These are phyloP conservation scores for Emergomyces orientalis DNA, from an alignment of 2,329 filamentous ascomycete species.

Conservation along the genomic window DNA sequence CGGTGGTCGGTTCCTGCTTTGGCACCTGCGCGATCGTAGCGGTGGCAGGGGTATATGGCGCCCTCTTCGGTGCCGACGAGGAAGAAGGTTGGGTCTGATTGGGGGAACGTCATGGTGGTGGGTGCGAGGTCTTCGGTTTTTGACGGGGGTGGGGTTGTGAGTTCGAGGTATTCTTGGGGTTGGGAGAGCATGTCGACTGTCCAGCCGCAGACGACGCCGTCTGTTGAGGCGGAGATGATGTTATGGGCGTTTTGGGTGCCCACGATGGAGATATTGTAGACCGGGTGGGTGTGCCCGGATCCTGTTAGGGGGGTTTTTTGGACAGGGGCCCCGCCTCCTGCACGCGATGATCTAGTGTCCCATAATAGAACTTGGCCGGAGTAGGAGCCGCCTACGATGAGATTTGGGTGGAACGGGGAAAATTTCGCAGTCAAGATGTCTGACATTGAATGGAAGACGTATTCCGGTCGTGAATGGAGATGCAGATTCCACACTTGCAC, in stretches of 20 bases:
- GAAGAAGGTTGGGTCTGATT: constrained; percentile 94
- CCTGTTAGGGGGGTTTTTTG: constrained; percentile 95
- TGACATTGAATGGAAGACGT: constrained; percentile 90
- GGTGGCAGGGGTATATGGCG: constrained; percentile 88
- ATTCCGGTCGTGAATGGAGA: constrained; percentile 88
- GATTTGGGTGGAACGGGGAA: constrained; percentile 94
- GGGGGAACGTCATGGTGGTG: constrained; percentile 87
- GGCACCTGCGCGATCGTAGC: constrained; percentile 92
- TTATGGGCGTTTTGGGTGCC: constrained; percentile 98
- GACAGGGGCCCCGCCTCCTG: constrained; percentile 58
- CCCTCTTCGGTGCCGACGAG: constrained; percentile 95
- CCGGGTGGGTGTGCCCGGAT: constrained; percentile 88
- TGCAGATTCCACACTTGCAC: constrained; percentile 97
- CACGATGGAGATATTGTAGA: constrained; percentile 91
- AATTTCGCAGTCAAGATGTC: constrained; percentile 94
- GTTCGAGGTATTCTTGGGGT: constrained; percentile 85
- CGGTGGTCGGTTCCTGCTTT: constrained; percentile 91
- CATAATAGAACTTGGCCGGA: constrained; percentile 92
- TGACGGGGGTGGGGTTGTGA: constrained; percentile 73
- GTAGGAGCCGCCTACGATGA: constrained; percentile 93
- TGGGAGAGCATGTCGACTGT: constrained; percentile 96
- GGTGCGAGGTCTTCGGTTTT: constrained; percentile 93
- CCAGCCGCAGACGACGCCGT: constrained; percentile 95
- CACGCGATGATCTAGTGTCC: constrained; percentile 85
- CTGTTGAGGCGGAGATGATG: constrained; percentile 92